Evolutionary conservation across 2,329 filamentous ascomycete species (phyloP), one percentile per base, ranked within the genome.

Genomic region (Pseudodiploospora longispora): DNA sequence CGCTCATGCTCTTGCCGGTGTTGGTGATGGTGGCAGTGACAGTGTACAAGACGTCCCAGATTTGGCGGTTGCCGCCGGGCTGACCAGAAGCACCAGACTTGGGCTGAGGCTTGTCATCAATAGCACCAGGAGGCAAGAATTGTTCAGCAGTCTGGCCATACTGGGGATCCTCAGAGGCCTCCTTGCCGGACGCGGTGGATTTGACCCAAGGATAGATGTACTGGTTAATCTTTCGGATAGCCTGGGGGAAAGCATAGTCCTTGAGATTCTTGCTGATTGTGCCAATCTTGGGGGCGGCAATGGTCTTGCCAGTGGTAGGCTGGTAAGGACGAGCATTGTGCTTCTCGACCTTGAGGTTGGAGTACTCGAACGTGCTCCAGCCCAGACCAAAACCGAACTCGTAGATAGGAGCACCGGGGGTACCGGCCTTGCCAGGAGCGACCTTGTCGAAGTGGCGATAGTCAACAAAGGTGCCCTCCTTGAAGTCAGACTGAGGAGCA

Each of bases 321-420:
- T 53, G 55, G 67, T 86, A 87, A 0, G 68, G 56, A 19, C 60
- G 61, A 2, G 69, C 71, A n/a, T 67, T 55, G 39, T 66, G 63
- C 53, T 75, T 74, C 51, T 68, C 55, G 31, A 88, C 66, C 30
- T 71, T 61, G 31, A 93, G 65, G 59, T 85, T 70, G n/a, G 82
- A 79, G 68, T 88, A 88, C 43, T 76, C 63, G 58, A 94, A 91
- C 3, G 75, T 87, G 1, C 86, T 88, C 72, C 93, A 94, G 4
- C 80, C 85, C 9, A 94, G 69, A 44, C 88, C 88, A 55, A 76
- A 85, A 6, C 87, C 87, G 54, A 93, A 94, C 58, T 90, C 86
- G 63, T 82, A 93, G 50, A 86, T 77, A 1, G 87, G 85, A 2
- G 78, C 76, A 31, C 55, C 54, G 1, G 46, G 10, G 31, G 55